phyloP scores from a whole-genome alignment of 805 yeast genomes.

The Candida fluviatilis region DNA sequence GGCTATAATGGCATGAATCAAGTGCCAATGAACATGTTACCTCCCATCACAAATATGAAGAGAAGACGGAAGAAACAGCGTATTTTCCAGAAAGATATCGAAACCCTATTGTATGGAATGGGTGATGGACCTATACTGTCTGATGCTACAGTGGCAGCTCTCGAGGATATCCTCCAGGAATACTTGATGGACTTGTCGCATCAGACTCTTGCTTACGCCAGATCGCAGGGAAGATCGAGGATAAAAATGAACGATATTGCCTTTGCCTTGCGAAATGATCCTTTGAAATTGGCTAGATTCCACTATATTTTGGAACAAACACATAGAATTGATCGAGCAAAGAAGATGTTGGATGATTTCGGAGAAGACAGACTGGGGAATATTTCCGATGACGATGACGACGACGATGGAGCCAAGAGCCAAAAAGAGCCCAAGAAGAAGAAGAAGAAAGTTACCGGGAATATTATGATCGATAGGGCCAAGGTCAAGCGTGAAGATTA shows the following conservation, averaged over 20 bases:
- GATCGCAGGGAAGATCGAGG: conserved; percentile 34
- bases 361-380: conserved; percentile 7
- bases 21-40: conserved; percentile 2
- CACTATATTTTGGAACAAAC: conserved; percentile 38
- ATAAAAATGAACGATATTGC: conserved; percentile 41
- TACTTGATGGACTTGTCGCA: conserved; percentile 32
- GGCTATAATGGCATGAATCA: conserved; percentile 3
- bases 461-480: conserved; percentile 10
- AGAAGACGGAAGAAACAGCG: conserved; percentile 29
- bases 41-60: conserved; percentile 8
- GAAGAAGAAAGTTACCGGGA: conserved; percentile 19
- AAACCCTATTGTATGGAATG: conserved; percentile 34
- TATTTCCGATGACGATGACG: conserved; percentile 9
- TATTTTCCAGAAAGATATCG: conserved; percentile 39
- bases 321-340: conserved; percentile 33
- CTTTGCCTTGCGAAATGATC: conserved; percentile 38
- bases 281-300: conserved; percentile 37
- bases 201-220: conserved; percentile 28
- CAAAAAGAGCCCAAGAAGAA: conserved; percentile 10
- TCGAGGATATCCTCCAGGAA: conserved; percentile 38
- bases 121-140: conserved; percentile 40
- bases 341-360: conserved; percentile 37
- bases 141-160: conserved; percentile 33
- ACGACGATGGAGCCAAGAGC: conserved; percentile 11
- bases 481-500: conserved; percentile 3